Percentiles rank a stretch among this genome's conserved stretches.
Conservation (phyloP, 2,329 filamentous ascomycete species). For the Cytospora leucostoma region DNA sequence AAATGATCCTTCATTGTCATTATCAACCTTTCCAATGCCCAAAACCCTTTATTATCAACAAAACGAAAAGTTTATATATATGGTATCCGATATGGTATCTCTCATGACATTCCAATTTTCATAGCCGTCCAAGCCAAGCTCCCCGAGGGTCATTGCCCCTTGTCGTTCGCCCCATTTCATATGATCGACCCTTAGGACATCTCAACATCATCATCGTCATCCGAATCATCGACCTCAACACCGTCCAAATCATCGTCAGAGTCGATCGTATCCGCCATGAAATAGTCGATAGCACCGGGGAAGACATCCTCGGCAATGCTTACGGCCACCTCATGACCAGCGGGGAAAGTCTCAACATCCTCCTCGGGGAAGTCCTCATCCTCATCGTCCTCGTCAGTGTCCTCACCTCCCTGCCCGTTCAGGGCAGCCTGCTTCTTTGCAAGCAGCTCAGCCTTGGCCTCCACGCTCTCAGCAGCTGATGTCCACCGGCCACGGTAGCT, state of each 20-base stretch:
- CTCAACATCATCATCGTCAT: slow-evolving; percentile 28
- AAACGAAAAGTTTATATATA: slow-evolving; percentile 15
- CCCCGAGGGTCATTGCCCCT: no score
- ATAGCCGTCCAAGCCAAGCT: background rate
- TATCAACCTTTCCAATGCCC: background rate
- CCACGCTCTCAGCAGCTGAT: slow-evolving; percentile 60
- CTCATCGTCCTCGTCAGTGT: slow-evolving; percentile 42
- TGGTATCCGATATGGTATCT: slow-evolving; percentile 23
- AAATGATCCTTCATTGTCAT: background rate
- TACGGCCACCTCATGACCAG: slow-evolving; percentile 28
- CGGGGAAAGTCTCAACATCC: slow-evolving; percentile 32
- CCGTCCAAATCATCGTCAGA: slow-evolving; percentile 28
- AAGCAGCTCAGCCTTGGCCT: slow-evolving; percentile 46
- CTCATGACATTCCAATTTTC: slow-evolving; percentile 15
- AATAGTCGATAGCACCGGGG: slow-evolving; percentile 28
- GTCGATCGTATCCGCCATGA: slow-evolving; percentile 29
- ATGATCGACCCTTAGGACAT: slow-evolving; percentile 19
- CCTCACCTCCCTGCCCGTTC: slow-evolving; percentile 33
- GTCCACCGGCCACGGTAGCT: slow-evolving; percentile 63
- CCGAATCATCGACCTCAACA: slow-evolving; percentile 26
- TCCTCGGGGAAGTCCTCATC: slow-evolving; percentile 38
- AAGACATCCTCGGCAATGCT: slow-evolving; percentile 29
- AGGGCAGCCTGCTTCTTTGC: slow-evolving; percentile 35
- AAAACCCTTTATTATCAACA: background rate
- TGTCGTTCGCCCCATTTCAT: background rate